Percentiles rank a stretch among this genome's conserved stretches.
Evolutionary conservation across 2,329 filamentous ascomycete species (phyloP).

Genomic region (Ceratocystis huliohia): DNA sequence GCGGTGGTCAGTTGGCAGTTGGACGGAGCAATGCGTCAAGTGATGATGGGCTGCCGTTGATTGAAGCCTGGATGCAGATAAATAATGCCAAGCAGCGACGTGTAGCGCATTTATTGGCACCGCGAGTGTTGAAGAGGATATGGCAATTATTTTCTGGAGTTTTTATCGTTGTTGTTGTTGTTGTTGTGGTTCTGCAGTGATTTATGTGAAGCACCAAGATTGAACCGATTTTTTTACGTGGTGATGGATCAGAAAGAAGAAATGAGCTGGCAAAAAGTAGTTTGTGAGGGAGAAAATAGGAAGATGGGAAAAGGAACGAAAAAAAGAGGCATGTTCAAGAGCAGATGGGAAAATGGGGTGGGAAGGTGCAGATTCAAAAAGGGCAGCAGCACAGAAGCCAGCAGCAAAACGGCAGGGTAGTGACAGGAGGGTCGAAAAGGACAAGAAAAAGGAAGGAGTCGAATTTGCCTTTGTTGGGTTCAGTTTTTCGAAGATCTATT

Average conservation of each 20-base stretch:
- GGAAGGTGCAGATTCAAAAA: conserved; percentile 7
- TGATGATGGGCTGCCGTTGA: neutral
- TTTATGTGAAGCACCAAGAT: too few species aligned
- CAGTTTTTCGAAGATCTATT: neutral
- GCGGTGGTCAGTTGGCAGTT: neutral
- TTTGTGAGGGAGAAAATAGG: neutral
- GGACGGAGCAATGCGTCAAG: neutral
- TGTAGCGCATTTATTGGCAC: neutral
- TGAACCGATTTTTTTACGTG: neutral
- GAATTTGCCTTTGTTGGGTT: neutral
- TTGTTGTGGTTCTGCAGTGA: too few species aligned
- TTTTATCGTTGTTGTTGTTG: too few species aligned
- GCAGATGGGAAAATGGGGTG: neutral
- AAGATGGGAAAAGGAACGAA: neutral
- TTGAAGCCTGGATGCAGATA: neutral
- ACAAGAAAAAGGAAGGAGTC: neutral
- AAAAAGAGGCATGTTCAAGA: neutral
- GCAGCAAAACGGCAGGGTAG: neutral
- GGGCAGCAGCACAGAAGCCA: conserved; percentile 8
- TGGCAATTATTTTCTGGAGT: too few species aligned
- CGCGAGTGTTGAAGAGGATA: neutral
- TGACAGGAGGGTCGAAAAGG: neutral
- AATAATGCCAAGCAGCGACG: neutral
- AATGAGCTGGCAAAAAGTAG: neutral
- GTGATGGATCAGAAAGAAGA: neutral